Evolutionary conservation across 139 green algal species (phyloP), one percentile per base, ranked within the genome.

Genomic region (Chlorella sp.): DNA sequence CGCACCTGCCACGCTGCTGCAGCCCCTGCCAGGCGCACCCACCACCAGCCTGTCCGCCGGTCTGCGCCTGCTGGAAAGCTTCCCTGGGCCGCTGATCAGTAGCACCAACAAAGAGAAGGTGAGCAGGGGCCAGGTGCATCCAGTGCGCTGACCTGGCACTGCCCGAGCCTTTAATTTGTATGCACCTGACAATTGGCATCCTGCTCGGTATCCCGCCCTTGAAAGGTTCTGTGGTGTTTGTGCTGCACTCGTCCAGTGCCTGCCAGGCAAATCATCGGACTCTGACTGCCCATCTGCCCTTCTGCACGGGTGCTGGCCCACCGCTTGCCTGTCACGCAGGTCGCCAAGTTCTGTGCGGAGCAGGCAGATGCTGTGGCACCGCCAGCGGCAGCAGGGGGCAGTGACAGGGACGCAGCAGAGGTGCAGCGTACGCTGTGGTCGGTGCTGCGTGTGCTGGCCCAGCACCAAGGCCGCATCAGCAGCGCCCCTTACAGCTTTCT

Each of bases 81-180:
- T 91, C 76, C 91, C 89, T 36, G 92, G 92, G 3, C 92, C 92
- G 2, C 61, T 94, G 21, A 40, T 53, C 28, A 37, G 60, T 48
- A 82, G n/a, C 76, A 80, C 32, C 42, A 88, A 37, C 48, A 85
- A 87, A 57, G 92, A 94, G 40, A 94, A 93, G 91, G 61, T 90
- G 76, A 26, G 80, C 5, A 21, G 7, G 64, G 64, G 21, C 11
- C 21, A 28, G 64, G 64, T 28, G 64, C 64, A 34, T n/a, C 53
- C 26, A 78, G 16, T 78, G 28, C 71, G 28, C 71, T 73, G 64
- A 26, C 15, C 22, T 30, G 64, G 5, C 16, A 30, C 5, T 9
- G 30, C 26, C 32, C 16, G 76, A 53, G 15, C 9, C 28, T 37
- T 19, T 80, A 4, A 36, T 9, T 12, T 28, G 64, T 28, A 12